Conservation (phyloP, 208 protist species). For the Ichthyophonus hoferi region DNA sequence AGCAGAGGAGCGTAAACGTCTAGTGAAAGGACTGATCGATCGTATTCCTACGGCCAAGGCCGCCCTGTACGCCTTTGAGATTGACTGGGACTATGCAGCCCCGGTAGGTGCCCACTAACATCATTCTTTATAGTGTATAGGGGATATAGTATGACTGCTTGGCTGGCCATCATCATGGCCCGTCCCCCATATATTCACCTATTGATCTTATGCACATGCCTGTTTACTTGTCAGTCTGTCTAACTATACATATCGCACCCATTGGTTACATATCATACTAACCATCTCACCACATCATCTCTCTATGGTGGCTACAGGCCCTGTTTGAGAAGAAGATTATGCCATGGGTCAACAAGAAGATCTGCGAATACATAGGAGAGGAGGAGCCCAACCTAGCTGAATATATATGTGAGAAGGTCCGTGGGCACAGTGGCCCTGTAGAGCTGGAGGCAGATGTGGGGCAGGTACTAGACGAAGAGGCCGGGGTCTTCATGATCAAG, state of each 20-base stretch:
- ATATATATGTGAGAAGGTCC: slow-evolving; percentile 34
- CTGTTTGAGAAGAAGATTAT: slow-evolving; percentile 16
- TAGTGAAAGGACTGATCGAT: background rate
- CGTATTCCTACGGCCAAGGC: background rate
- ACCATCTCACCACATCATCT: no score
- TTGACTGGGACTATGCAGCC: background rate
- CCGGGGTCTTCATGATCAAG: slow-evolving; percentile 40
- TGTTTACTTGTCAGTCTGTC: no score
- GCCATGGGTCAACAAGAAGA: slow-evolving; percentile 37
- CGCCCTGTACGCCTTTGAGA: background rate
- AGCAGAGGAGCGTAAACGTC: background rate
- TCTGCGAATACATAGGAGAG: slow-evolving; percentile 40
- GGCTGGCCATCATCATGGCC: no score
- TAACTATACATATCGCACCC: no score
- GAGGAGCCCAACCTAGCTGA: slow-evolving; percentile 36
- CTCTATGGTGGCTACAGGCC: background rate
- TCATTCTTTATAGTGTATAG: no score
- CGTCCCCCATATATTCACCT: no score
- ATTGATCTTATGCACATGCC: no score
- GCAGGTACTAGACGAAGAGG: slow-evolving; percentile 40
- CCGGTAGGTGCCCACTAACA: no score
- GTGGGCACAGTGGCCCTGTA: background rate
- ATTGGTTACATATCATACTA: no score
- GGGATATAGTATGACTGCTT: no score
- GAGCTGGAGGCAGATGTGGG: background rate